Evolutionary conservation across 352 stramenopile species (phyloP).

Genomic region (Phytophthora ramorum): DNA sequence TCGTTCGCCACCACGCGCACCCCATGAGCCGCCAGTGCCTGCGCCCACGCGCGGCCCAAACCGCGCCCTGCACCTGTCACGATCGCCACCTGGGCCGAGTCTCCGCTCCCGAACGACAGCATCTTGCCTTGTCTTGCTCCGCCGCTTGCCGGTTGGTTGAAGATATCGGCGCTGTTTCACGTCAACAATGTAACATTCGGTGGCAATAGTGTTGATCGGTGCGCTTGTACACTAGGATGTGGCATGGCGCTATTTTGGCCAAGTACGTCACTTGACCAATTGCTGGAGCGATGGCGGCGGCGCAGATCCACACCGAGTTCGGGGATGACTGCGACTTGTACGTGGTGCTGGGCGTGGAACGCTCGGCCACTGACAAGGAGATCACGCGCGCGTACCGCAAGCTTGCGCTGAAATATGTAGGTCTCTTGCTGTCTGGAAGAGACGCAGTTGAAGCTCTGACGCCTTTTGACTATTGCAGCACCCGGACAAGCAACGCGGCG

Average conservation of each 20-base stretch:
- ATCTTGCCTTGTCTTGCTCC: conserved; percentile 10
- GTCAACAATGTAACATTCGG: conserved; percentile 17
- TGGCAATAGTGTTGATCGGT: conserved; percentile 4
- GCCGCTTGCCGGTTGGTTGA: conserved; percentile 29
- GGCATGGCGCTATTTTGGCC: conserved; percentile 19
- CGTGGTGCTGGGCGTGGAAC: conserved; percentile 69
- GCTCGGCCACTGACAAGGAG: conserved; percentile 67
- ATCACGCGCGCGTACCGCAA: conserved; percentile 78
- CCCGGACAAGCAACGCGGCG: conserved; percentile 90
- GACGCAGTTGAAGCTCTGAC: conserved; percentile 18
- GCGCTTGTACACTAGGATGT: not conserved
- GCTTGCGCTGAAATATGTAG: conserved; percentile 74
- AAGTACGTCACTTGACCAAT: conserved; percentile 8
- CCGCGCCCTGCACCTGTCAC: conserved; percentile 63
- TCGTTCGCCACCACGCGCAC: conserved; percentile 75
- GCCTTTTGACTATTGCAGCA: conserved; percentile 54
- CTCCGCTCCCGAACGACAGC: conserved; percentile 55
- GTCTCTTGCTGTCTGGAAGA: conserved; percentile 13
- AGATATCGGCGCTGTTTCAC: conserved; percentile 23
- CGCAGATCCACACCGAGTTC: conserved; percentile 65
- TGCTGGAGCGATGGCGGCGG: conserved; percentile 35
- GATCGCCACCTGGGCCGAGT: conserved; percentile 66
- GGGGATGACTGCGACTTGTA: conserved; percentile 81
- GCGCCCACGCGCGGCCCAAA: conserved; percentile 58
- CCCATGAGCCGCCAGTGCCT: conserved; percentile 54